These are phyloP conservation scores for Populus trichocarpa DNA, from an alignment of 441 rosid genomes.

Conservation along the genomic window DNA sequence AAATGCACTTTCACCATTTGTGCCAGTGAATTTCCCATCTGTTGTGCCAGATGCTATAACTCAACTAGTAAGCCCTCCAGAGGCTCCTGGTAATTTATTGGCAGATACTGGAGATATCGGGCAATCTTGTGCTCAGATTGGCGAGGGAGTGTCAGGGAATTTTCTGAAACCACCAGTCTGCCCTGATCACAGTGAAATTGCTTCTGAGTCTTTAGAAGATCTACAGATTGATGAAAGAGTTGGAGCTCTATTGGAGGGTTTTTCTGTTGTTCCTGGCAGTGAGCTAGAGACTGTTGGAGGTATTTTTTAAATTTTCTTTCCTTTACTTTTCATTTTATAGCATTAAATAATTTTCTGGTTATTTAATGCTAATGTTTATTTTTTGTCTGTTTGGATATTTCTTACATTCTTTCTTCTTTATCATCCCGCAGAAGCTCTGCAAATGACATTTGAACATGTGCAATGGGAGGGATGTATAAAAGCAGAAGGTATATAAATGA, in stretches of 20 bases:
- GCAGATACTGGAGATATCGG: conserved; percentile 53
- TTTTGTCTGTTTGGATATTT: conserved; percentile 11
- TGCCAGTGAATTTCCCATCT: conserved; percentile 51
- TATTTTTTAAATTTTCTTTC: conserved; percentile 22
- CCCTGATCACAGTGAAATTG: conserved; percentile 28
- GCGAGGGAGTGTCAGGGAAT: conserved; percentile 35
- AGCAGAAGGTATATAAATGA: conserved; percentile 54
- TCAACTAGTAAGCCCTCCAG: conserved; percentile 85
- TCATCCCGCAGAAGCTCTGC: conserved; percentile 66
- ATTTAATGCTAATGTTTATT: background rate
- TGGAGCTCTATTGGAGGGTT: conserved; percentile 69
- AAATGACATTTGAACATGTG: conserved; percentile 51
- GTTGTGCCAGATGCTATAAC: conserved; percentile 74
- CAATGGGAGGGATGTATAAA: conserved; percentile 48
- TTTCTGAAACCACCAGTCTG: conserved; percentile 21
- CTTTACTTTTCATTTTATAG: background rate
- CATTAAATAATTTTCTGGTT: background rate
- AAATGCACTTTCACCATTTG: conserved; percentile 90
- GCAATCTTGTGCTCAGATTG: conserved; percentile 34
- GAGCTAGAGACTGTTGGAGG: conserved; percentile 90
- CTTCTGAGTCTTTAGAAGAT: conserved; percentile 45
- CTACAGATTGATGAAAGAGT: conserved; percentile 75
- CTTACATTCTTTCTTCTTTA: conserved; percentile 12
- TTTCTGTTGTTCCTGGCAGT: conserved; percentile 62
- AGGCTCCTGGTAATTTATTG: conserved; percentile 91